These are phyloP conservation scores for Eimeria sp. DNA, from an alignment of 169 alveolate species.

Conservation along the genomic window DNA sequence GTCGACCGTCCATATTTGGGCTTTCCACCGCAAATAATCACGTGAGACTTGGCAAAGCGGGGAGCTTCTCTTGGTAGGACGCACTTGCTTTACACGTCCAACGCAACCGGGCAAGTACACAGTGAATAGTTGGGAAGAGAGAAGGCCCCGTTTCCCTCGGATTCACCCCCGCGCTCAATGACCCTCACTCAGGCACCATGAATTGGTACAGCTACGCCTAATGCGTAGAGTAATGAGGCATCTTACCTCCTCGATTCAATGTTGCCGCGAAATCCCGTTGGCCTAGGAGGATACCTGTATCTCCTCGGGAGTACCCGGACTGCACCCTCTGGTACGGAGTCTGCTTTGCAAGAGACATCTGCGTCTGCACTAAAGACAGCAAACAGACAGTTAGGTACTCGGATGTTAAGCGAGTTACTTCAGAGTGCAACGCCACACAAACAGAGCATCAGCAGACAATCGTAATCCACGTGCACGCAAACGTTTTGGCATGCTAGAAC, in stretches of 20 bases:
- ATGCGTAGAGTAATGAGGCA: neutral
- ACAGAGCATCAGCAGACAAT: neutral
- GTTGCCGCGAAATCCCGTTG: constrained; percentile 69
- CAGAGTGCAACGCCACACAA: neutral
- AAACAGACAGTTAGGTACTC: neutral
- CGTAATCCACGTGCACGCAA: neutral
- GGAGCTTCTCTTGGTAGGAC: neutral
- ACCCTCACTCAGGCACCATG: neutral
- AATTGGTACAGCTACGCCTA: neutral
- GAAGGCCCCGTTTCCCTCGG: neutral
- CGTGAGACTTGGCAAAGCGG: neutral
- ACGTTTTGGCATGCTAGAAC: neutral
- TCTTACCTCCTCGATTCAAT: constrained; percentile 38
- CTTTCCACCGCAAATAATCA: neutral
- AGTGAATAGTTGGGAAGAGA: neutral
- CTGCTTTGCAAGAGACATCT: constrained; percentile 67
- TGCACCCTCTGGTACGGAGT: constrained; percentile 44
- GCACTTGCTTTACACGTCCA: constrained; percentile 6
- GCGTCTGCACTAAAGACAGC: constrained; percentile 33
- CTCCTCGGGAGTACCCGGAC: constrained; percentile 31
- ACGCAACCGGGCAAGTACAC: neutral
- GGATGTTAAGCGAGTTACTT: neutral
- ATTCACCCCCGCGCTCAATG: neutral
- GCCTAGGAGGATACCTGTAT: constrained; percentile 56
- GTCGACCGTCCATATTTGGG: neutral